Conservation (phyloP, 495 filamentous ascomycete genomes). For the Hypoxylon perforatum region DNA sequence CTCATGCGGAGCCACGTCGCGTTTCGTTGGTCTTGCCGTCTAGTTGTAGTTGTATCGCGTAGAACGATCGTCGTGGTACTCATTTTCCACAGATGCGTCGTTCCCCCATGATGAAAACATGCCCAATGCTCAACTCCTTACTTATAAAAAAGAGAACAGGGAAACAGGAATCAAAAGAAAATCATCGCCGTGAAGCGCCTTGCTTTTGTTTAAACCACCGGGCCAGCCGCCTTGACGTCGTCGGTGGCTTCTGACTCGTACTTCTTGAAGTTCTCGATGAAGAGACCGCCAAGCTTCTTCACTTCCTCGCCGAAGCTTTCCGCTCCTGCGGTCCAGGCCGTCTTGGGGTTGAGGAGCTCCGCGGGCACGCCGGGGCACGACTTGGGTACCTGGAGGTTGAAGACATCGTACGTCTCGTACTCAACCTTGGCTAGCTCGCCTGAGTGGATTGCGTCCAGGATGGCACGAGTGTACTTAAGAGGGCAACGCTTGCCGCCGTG, state of each 20-base stretch:
- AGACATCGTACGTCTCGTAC: slow-evolving; percentile 95
- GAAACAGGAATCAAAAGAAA: slow-evolving; percentile 5
- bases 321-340: slow-evolving; percentile 83
- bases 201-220: slow-evolving; percentile 54
- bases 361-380: slow-evolving; percentile 84
- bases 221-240: slow-evolving; percentile 81
- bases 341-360: slow-evolving; percentile 94
- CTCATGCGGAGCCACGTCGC: background rate
- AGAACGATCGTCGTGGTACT: slow-evolving; percentile 8
- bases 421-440: slow-evolving; percentile 90
- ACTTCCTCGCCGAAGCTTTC: slow-evolving; percentile 87
- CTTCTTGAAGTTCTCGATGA: slow-evolving; percentile 97
- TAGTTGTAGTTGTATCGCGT: slow-evolving; percentile 20
- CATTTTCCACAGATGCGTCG: slow-evolving; percentile 35
- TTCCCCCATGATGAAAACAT: slow-evolving; percentile 17
- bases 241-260: slow-evolving; percentile 87
- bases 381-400: slow-evolving; percentile 94
- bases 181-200: slow-evolving; percentile 20
- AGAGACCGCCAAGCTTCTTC: slow-evolving; percentile 84
- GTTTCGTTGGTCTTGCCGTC: slow-evolving; percentile 5
- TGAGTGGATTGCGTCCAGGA: slow-evolving; percentile 96
- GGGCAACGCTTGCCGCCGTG: slow-evolving; percentile 98
- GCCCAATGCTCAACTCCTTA: slow-evolving; percentile 38
- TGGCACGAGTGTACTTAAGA: slow-evolving; percentile 98
- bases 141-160: slow-evolving; percentile 12